Evolutionary conservation across 208 protist genomes (phyloP).

Genomic region (Leishmania arabica): DNA sequence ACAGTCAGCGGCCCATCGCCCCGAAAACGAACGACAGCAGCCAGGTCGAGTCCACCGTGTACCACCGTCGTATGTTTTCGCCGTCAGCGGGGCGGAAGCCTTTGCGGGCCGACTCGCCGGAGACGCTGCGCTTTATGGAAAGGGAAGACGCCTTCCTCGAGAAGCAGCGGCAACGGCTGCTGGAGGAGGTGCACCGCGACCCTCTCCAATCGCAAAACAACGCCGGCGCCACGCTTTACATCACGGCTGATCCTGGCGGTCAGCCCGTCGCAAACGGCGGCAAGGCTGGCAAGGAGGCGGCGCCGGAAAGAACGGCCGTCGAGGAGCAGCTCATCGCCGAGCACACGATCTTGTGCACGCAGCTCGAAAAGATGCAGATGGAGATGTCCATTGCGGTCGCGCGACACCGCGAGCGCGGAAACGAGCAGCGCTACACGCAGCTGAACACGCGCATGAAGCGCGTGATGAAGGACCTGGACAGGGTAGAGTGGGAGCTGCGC

Average conservation of each 20-base stretch:
- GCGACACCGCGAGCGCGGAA: slow-evolving; percentile 37
- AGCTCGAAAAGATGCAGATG: slow-evolving; percentile 55
- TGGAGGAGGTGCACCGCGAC: slow-evolving; percentile 19
- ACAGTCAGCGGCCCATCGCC: slow-evolving; percentile 20
- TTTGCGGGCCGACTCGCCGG: slow-evolving; percentile 32
- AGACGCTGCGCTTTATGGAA: slow-evolving; percentile 36
- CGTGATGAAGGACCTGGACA: slow-evolving; percentile 45
- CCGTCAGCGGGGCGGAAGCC: slow-evolving; percentile 1
- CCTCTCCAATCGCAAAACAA: slow-evolving; percentile 3
- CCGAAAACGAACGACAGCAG: slow-evolving; percentile 30
- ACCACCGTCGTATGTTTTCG: slow-evolving; percentile 11
- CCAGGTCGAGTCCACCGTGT: slow-evolving; percentile 39
- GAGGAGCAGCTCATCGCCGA: slow-evolving; percentile 45
- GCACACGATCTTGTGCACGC: slow-evolving; percentile 34
- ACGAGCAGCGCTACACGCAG: slow-evolving; percentile 49
- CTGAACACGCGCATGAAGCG: slow-evolving; percentile 47
- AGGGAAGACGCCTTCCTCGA: slow-evolving; percentile 33
- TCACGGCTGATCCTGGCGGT: slow-evolving; percentile 7
- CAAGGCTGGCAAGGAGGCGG: neutral
- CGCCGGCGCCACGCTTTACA: neutral
- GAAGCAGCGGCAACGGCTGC: slow-evolving; percentile 15
- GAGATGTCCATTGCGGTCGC: slow-evolving; percentile 32
- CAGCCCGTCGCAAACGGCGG: neutral
- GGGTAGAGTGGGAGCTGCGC: slow-evolving; percentile 44
- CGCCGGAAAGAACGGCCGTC: slow-evolving; percentile 23